These are phyloP conservation scores for Plasmodium vinckei DNA, from an alignment of 169 alveolate species.

Conservation along the genomic window DNA sequence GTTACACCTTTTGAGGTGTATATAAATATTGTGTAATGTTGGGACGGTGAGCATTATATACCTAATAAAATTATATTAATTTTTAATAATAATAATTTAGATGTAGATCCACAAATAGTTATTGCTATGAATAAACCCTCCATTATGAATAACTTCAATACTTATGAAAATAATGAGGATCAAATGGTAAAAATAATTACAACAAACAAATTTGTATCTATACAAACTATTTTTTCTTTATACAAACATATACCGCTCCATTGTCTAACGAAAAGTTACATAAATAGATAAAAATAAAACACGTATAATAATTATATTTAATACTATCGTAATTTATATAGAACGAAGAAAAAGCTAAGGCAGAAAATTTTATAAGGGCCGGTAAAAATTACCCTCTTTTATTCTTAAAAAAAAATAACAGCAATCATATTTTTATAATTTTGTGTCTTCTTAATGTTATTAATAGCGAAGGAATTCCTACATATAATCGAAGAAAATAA, in stretches of 20 bases:
- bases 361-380: slow-evolving; percentile 2
- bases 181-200: background rate
- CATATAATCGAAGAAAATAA: slow-evolving; percentile 42
- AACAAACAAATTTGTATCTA: too few relatives aligned
- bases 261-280: background rate
- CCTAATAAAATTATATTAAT: too few relatives aligned
- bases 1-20: too few relatives aligned
- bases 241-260: too few relatives aligned
- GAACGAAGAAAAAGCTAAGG: slow-evolving; percentile 1
- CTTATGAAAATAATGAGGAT: slow-evolving; percentile 8
- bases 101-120: slow-evolving; percentile 9
- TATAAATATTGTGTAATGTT: too few relatives aligned
- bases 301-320: too few relatives aligned
- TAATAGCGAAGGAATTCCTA: slow-evolving; percentile 45
- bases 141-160: background rate
- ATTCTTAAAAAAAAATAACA: background rate
- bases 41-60: too few relatives aligned
- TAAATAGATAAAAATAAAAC: background rate
- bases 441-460: slow-evolving; percentile 4
- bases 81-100: background rate
- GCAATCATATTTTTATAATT: too few relatives aligned
- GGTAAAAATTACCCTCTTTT: background rate
- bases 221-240: too few relatives aligned
- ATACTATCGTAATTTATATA: background rate
- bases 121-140: slow-evolving; percentile 42